Conservation (phyloP, 805 yeast genomes). For the Ogataea dorogensis region DNA sequence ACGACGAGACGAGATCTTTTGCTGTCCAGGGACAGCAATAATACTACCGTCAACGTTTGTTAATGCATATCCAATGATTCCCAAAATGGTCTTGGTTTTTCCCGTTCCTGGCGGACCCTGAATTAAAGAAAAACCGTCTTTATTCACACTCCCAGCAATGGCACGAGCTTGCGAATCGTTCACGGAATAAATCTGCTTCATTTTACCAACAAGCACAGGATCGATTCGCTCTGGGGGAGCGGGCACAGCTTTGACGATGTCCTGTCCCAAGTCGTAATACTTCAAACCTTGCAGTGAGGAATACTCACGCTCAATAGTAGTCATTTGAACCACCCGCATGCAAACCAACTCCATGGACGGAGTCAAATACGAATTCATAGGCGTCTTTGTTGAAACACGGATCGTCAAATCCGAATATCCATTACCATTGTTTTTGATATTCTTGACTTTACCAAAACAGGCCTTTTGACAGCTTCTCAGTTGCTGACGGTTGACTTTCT, state of each 20-base stretch:
- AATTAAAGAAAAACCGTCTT: conserved; percentile 80
- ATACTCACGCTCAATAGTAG: conserved; percentile 90
- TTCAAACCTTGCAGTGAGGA: conserved; percentile 78
- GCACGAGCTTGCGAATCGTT: conserved; percentile 93
- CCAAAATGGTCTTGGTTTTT: conserved; percentile 93
- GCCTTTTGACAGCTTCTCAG: conserved; percentile 34
- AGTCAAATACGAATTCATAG: conserved; percentile 53
- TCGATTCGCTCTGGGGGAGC: conserved; percentile 40
- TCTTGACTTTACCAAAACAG: conserved; percentile 79
- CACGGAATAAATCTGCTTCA: conserved; percentile 54
- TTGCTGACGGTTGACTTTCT: conserved; percentile 16
- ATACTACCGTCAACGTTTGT: conserved; percentile 31
- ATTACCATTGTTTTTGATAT: conserved; percentile 61
- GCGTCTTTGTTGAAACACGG: conserved; percentile 55
- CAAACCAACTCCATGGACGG: conserved; percentile 66
- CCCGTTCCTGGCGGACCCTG: conserved; percentile 99
- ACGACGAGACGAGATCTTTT: conserved; percentile 29
- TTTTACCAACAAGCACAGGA: conserved; percentile 37
- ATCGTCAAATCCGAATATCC: conserved; percentile 75
- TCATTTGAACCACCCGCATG: conserved; percentile 79
- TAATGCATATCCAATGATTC: conserved; percentile 78
- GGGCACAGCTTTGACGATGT: conserved; percentile 68
- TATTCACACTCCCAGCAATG: conserved; percentile 64
- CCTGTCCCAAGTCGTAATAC: conserved; percentile 72
- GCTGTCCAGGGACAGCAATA: conserved; percentile 14